phyloP scores from a whole-genome alignment of 2,329 filamentous ascomycete genomes.

The Tolypocladium paradoxum region DNA sequence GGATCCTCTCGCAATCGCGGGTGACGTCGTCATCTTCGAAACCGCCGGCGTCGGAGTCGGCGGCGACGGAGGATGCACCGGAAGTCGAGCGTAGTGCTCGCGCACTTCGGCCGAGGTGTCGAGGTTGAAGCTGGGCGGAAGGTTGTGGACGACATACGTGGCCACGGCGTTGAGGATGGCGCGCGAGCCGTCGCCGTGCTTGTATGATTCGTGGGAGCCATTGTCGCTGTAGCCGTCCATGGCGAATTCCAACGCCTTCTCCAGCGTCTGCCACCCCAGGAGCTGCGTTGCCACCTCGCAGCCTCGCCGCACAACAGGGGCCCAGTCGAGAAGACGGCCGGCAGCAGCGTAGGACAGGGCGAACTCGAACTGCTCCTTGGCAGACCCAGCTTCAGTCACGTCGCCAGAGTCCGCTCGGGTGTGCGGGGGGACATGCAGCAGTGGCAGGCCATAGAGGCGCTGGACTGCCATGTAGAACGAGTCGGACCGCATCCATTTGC shows the following conservation, averaged over 20 bases:
- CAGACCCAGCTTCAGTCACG: slow-evolving; percentile 25
- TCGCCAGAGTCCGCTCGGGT: slow-evolving; percentile 16
- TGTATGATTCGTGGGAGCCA: slow-evolving; percentile 33
- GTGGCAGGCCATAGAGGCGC: slow-evolving; percentile 43
- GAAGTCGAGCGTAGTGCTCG: slow-evolving; percentile 29
- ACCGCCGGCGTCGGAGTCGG: slow-evolving; percentile 3
- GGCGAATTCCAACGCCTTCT: slow-evolving; percentile 49
- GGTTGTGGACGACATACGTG: slow-evolving; percentile 48
- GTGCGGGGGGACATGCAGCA: slow-evolving; percentile 27
- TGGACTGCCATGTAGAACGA: slow-evolving; percentile 47
- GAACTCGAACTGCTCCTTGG: slow-evolving; percentile 37
- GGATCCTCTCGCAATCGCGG: slow-evolving; percentile 25
- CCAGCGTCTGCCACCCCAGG: slow-evolving; percentile 52
- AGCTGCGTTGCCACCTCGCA: slow-evolving; percentile 47
- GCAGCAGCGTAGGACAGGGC: slow-evolving; percentile 56
- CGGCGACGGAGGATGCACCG: slow-evolving; percentile 11
- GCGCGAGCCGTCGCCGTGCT: slow-evolving; percentile 40
- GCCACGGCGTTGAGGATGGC: slow-evolving; percentile 43
- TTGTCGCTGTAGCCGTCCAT: slow-evolving; percentile 27
- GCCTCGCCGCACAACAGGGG: slow-evolving; percentile 44
- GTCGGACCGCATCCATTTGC: slow-evolving; percentile 43
- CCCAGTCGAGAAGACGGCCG: slow-evolving; percentile 46
- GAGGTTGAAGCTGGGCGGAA: slow-evolving; percentile 50
- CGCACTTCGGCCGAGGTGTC: slow-evolving; percentile 32
- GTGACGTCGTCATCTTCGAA: slow-evolving; percentile 6